Base-by-base conservation (phyloP, 192 early-diverging fungal species). In the Backusella tuberculispora region DNA sequence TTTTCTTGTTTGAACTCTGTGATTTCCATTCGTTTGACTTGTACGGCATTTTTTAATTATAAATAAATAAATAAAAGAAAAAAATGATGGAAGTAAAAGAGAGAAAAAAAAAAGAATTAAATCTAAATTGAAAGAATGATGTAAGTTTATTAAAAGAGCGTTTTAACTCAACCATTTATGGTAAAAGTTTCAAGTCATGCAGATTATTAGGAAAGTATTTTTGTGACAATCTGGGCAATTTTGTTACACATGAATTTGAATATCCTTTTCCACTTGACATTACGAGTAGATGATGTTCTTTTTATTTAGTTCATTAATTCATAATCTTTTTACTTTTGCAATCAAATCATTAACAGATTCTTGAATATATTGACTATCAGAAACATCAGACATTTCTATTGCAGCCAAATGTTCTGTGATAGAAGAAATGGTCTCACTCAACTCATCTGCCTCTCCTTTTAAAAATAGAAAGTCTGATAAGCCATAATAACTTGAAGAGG, bases 381-480 rank as follows among this genome's bases (percentile, higher is more conserved):
- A 19, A 24, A 56, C 47, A 34, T 66, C 69, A 64, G 3, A 45
- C 5, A 78, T 44, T 13, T 66, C 45, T 24, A 78, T 72, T 21
- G 29, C 56, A 45, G 48, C 45, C 10, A 78, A 19, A 24, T 66
- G 63, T 37, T 67, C 48, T 2, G 76, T 53, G 26, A 78, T 66
- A 3, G 13, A 29, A 14, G 66, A 50, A 17, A 78, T 78, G 12
- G 65, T 60, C 8, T 78, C 71, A 37, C 48, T 40, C 15, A 77
- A 45, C 15, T 66, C 76, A 40, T 38, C 68, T 5, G 29, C 26
- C 4, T 71, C 66, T 8, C 67, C 74, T 38, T 75, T 47, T 46
- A 34, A 29, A 12, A 78, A 72, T 10, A 78, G 45, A 34, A 42
- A 69, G 8, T 73, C 76, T 10, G 76, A 78, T 9, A 78, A 47